Conservation (phyloP, 352 stramenopile genomes). For the Pythium monospermum region DNA sequence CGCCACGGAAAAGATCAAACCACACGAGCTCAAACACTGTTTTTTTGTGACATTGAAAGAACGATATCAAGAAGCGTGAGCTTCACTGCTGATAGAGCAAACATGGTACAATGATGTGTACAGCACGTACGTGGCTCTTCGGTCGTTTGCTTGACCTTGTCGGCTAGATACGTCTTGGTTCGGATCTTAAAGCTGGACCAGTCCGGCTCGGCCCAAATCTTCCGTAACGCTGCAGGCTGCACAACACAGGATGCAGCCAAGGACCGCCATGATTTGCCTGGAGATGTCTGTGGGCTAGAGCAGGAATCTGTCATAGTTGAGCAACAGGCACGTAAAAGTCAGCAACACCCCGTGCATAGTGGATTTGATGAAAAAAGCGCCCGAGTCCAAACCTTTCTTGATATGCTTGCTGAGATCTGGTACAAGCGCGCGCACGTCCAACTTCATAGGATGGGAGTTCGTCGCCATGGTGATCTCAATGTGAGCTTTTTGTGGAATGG, state of each 20-base stretch:
- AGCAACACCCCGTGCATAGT: too few species aligned
- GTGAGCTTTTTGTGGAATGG: too few species aligned
- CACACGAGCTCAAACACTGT: conserved; percentile 80
- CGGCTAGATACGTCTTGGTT: conserved; percentile 65
- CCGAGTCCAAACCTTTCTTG: conserved; percentile 19
- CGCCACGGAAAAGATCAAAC: conserved; percentile 76
- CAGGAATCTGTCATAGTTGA: neutral
- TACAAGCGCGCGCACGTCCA: conserved; percentile 17
- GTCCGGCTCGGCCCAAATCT: conserved; percentile 72
- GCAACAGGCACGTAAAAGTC: neutral
- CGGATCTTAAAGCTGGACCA: conserved; percentile 61
- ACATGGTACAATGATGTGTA: neutral
- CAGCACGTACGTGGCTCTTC: conserved; percentile 51
- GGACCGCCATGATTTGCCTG: conserved; percentile 43
- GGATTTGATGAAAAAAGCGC: too few species aligned
- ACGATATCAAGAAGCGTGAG: too few species aligned
- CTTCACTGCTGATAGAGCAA: neutral
- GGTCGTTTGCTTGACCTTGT: conserved; percentile 53
- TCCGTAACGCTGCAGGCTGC: conserved; percentile 40
- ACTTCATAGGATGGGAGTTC: conserved; percentile 13
- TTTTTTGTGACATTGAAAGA: too few species aligned
- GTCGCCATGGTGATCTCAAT: too few species aligned
- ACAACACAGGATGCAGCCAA: conserved; percentile 36
- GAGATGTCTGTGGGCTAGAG: conserved; percentile 26
- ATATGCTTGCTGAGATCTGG: conserved; percentile 15